A percentile compares a stretch with the other conserved stretches of the same genome.
Evolutionary conservation across 208 protist species (phyloP).

Genomic region (Crithidia expoeki): DNA sequence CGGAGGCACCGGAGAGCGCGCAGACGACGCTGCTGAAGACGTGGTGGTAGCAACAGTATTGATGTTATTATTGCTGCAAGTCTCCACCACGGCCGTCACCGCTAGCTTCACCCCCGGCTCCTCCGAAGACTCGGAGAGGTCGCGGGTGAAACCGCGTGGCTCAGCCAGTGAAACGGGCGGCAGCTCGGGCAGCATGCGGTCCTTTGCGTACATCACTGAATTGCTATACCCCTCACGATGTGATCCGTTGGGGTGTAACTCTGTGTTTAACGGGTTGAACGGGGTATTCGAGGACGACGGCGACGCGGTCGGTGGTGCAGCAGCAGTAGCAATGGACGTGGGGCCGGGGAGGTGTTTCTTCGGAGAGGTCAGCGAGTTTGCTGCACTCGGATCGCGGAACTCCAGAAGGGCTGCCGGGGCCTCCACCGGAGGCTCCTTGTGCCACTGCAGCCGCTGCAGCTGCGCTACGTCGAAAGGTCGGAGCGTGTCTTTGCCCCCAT

Average conservation of each 20-base stretch:
- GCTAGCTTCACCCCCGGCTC: background rate
- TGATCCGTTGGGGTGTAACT: background rate
- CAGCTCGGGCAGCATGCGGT: slow-evolving; percentile 13
- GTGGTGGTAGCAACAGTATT: background rate
- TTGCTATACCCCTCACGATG: background rate
- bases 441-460: slow-evolving; percentile 1
- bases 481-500: slow-evolving; percentile 12
- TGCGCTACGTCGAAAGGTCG: slow-evolving; percentile 23
- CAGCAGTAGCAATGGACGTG: background rate
- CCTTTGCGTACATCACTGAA: slow-evolving; percentile 26
- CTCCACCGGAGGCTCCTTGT: background rate
- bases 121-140: slow-evolving; percentile 8
- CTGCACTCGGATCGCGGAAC: slow-evolving; percentile 23
- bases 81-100: background rate
- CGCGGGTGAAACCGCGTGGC: background rate
- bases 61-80: background rate
- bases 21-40: background rate
- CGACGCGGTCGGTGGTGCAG: background rate
- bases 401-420: slow-evolving; percentile 9
- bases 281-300: background rate
- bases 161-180: slow-evolving; percentile 25
- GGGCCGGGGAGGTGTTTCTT: background rate
- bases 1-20: slow-evolving; percentile 4
- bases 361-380: slow-evolving; percentile 22
- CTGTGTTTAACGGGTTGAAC: background rate